Base-by-base conservation (phyloP, 345 rosid species). In the Ailanthus altissimus region DNA sequence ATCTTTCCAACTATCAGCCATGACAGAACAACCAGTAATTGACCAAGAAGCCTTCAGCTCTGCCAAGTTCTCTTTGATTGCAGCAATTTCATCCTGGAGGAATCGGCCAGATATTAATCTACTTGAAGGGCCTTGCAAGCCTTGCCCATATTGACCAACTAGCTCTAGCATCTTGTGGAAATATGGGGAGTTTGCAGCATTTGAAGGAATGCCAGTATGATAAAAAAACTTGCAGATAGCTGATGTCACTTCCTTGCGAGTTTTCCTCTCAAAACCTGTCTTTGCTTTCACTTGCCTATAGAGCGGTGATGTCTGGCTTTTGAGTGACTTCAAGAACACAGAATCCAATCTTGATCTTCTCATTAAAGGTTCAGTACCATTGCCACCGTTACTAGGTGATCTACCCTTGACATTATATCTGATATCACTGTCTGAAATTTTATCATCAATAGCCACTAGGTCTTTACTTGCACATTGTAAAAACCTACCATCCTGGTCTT, bases 1-100 rank as follows among this genome's bases (percentile, higher is more conserved):
- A 79, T 91, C 88, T 42, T 77, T 86, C 97, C 95, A 92, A 71
- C 85, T 82, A 84, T 92, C 95, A 77, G 88, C 89, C 84, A 85
- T 77, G 70, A 89, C 76, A 50, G 91, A 84, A 68, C 92, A 89
- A 66, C 92, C 88, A 10, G 86, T 86, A 63, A 80, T 66, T 28
- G 66, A 67, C 90, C 90, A 86, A 53, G 87, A 83, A 62, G 87
- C 80, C 83, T 79, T 88, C 76, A 78, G 79, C 77, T 85, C 91
- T 51, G 63, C 86, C 51, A 88, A 69, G 71, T 81, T 77, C 57
- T 84, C 79, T 76, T 82, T 87, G 67, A 88, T 81, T 67, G 81
- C 82, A 56, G 82, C 73, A 54, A 89, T 82, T 80, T 89, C 91
- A 2, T 88, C 90, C 54, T 88, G 89, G 67, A 88, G 83, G 75